These are phyloP conservation scores for Arctium lappa DNA, from an alignment of 129 eudicot species.

Conservation along the genomic window DNA sequence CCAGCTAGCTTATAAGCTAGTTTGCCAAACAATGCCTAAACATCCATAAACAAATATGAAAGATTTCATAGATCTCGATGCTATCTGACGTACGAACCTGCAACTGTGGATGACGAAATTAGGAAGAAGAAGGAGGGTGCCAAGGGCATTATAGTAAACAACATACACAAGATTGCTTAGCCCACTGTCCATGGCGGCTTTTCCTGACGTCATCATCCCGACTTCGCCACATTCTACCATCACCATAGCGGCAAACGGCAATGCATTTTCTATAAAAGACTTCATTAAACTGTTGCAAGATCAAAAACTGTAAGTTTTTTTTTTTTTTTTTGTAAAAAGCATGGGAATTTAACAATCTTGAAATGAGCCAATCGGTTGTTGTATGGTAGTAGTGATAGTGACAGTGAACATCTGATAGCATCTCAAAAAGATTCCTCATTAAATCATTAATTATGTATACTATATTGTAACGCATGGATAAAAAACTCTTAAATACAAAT, in stretches of 20 bases:
- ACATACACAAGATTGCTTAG: conserved; percentile 54
- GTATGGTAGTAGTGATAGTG: no score
- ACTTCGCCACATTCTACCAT: conserved; percentile 49
- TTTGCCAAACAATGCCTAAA: background rate
- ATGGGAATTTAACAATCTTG: background rate
- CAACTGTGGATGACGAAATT: conserved; percentile 38
- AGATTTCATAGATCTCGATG: background rate
- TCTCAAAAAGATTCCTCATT: no score
- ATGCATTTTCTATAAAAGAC: conserved; percentile 22
- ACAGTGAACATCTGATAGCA: no score
- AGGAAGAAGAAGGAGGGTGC: conserved; percentile 50
- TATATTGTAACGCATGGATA: no score
- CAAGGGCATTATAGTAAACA: conserved; percentile 51
- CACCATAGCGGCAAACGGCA: conserved; percentile 54
- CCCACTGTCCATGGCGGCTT: conserved; percentile 55
- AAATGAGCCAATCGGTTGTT: no score
- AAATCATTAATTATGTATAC: no score
- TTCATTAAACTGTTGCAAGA: conserved; percentile 6
- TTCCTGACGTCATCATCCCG: conserved; percentile 44
- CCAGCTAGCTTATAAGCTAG: no score
- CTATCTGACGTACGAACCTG: conserved; percentile 39
- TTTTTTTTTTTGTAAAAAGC: background rate
- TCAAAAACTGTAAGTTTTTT: background rate
- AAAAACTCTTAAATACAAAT: no score
- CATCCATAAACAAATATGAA: background rate